Conservation (phyloP, 306 rosid species). For the Prunus mume region DNA sequence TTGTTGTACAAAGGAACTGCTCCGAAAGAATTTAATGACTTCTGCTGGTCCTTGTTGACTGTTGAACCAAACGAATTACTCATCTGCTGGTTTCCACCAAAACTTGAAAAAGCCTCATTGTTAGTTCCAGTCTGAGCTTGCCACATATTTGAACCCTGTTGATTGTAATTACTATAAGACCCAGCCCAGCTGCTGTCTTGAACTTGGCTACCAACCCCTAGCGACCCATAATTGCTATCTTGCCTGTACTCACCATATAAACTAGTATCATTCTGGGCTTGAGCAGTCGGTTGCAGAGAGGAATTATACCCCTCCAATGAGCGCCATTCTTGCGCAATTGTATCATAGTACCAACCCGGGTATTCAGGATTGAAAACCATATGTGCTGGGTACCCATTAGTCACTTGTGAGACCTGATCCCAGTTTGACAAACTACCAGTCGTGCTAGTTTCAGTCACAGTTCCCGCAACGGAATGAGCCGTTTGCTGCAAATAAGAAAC, state of each 20-base stretch:
- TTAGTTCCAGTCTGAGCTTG: conserved; percentile 28
- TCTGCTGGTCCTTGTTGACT: conserved; percentile 45
- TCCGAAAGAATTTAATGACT: conserved; percentile 46
- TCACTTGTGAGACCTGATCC: conserved; percentile 55
- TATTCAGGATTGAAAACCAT: conserved; percentile 76
- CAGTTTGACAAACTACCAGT: conserved; percentile 42
- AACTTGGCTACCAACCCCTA: conserved; percentile 37
- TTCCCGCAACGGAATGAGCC: conserved; percentile 44
- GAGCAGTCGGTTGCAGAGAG: conserved; percentile 43
- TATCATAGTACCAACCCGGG: conserved; percentile 85
- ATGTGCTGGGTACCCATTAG: conserved; percentile 69
- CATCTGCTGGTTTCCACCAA: conserved; percentile 47
- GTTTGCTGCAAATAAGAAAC: conserved; percentile 55
- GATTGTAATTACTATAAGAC: conserved; percentile 34
- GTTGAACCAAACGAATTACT: conserved; percentile 46
- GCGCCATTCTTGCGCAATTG: conserved; percentile 65
- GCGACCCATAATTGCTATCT: conserved; percentile 38
- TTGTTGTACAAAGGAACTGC: conserved; percentile 43
- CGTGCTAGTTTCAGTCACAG: conserved; percentile 52
- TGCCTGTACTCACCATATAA: conserved; percentile 38
- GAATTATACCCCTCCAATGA: conserved; percentile 54
- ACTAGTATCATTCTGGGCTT: conserved; percentile 29
- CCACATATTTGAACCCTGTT: conserved; percentile 44
- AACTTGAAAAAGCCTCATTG: conserved; percentile 28
- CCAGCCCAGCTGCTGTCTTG: conserved; percentile 50